Base-by-base conservation (phyloP, 2,329 filamentous ascomycete species). In the Aspergillus chevalieri region DNA sequence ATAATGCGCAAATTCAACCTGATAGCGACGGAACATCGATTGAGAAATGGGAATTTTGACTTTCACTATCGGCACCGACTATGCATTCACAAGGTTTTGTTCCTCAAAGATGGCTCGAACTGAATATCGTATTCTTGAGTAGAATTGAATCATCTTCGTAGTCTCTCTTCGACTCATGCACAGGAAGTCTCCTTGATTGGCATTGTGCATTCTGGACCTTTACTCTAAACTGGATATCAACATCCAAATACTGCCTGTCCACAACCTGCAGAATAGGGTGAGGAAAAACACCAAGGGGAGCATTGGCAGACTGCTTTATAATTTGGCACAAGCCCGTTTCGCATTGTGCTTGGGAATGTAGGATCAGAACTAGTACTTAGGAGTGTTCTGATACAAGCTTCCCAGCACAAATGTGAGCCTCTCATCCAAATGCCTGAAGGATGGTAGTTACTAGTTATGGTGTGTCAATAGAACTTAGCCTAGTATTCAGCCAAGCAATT, bases 311-410 rank as follows among this genome's bases (percentile, higher is more conserved):
- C 74, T 97, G 90, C 78, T 97, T 97, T 57, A 98, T 92, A 6
- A 97, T 83, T 97, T 92, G 2, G 89, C 87, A 36, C 92, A 92
- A 0, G 92, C 91, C 71, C 89, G 93, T 71, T 90, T 89, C n/a
- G 90, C 89, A 63, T 93, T 84, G 65, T 91, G 83, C 71, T 90
- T 83, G 3, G 61, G 58, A 5, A 58, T 51, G 53, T 65, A 71
- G 3, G 81, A 81, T 43, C 79, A 80, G 56, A 97, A 67, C 64
- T 87, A 83, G 73, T 91, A 92, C 17, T 17, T 17, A 17, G 17
- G 17, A 17, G 17, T 17, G 17, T 17, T 17, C 67, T 96, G 90
- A 80, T 94, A 95, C 45, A 80, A 84, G 61, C 85, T 90, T 10
- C 92, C 93, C 1, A 88, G 78, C 19, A 96, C 85, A 62, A 97